A percentile compares a stretch with the other conserved stretches of the same genome.
Evolutionary conservation across 495 filamentous ascomycete species (phyloP).

Genomic region (Trypethelium eluteriae): DNA sequence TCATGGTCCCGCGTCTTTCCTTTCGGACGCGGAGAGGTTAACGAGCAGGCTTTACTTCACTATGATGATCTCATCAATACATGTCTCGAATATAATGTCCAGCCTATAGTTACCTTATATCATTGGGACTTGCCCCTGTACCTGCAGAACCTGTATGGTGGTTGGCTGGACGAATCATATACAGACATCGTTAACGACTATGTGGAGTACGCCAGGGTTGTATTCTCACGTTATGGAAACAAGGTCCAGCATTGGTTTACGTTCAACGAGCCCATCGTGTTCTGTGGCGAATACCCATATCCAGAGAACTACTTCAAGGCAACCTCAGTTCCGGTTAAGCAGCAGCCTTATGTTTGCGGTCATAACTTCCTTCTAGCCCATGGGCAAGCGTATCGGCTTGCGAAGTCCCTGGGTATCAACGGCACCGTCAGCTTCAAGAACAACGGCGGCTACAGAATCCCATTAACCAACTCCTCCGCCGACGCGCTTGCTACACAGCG

Average conservation of each 20-base stretch:
- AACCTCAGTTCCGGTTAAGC: conserved; percentile 28
- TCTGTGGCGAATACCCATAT: conserved; percentile 34
- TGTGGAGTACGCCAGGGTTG: conserved; percentile 24
- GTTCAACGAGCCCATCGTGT: conserved; percentile 37
- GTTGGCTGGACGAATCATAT: conserved; percentile 24
- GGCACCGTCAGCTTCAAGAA: conserved; percentile 34
- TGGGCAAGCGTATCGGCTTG: conserved; percentile 33
- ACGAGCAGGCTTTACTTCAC: conserved; percentile 26
- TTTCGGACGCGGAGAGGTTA: conserved; percentile 27
- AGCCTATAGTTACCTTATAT: conserved; percentile 26
- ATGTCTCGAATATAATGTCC: conserved; percentile 26
- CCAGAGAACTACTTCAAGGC: conserved; percentile 34
- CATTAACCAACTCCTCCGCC: conserved; percentile 24
- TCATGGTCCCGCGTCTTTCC: conserved; percentile 34
- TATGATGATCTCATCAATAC: conserved; percentile 32
- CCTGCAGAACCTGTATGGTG: conserved; percentile 32
- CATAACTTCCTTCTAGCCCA: conserved; percentile 36
- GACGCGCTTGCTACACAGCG: conserved; percentile 27
- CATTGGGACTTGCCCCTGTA: conserved; percentile 30
- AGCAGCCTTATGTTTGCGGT: conserved; percentile 35
- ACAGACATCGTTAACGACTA: conserved; percentile 26
- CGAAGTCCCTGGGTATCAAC: conserved; percentile 32
- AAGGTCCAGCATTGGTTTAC: conserved; percentile 34
- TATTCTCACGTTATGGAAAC: conserved; percentile 23
- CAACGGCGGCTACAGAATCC: conserved; percentile 37